phyloP scores from a whole-genome alignment of 345 rosid species.

The Angophora floribunda region DNA sequence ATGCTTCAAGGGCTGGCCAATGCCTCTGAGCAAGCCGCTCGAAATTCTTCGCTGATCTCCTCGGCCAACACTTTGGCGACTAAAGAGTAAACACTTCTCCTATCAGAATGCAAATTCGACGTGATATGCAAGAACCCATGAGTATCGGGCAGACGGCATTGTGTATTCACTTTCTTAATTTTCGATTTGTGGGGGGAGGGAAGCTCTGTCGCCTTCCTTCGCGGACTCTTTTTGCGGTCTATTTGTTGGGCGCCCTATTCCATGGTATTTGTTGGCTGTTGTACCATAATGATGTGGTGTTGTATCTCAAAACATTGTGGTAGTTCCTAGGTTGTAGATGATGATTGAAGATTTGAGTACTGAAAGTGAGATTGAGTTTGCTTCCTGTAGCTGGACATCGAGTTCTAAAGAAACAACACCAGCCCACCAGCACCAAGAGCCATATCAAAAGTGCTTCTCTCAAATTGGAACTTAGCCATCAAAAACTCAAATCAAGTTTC shows the following conservation, averaged over 20 bases:
- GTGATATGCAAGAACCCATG: background rate
- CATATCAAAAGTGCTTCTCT: background rate
- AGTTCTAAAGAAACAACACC: background rate
- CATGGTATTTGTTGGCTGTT: background rate
- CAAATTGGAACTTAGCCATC: background rate
- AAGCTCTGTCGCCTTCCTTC: background rate
- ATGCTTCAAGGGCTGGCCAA: constrained; percentile 60
- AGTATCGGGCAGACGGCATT: background rate
- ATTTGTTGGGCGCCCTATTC: background rate
- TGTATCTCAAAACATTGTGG: background rate
- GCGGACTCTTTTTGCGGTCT: background rate
- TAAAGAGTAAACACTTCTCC: background rate
- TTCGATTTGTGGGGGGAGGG: background rate
- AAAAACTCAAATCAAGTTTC: background rate
- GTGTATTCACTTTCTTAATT: background rate
- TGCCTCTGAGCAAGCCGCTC: constrained; percentile 26
- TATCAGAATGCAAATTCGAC: background rate
- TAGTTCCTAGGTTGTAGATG: background rate
- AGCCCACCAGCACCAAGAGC: background rate
- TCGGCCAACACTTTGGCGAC: background rate
- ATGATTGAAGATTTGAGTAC: background rate
- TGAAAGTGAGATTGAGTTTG: background rate
- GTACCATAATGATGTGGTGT: background rate
- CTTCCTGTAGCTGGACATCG: background rate
- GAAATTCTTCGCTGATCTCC: background rate